Evolutionary conservation across 2,329 filamentous ascomycete genomes (phyloP).

Genomic region (Cladosporium sp.): DNA sequence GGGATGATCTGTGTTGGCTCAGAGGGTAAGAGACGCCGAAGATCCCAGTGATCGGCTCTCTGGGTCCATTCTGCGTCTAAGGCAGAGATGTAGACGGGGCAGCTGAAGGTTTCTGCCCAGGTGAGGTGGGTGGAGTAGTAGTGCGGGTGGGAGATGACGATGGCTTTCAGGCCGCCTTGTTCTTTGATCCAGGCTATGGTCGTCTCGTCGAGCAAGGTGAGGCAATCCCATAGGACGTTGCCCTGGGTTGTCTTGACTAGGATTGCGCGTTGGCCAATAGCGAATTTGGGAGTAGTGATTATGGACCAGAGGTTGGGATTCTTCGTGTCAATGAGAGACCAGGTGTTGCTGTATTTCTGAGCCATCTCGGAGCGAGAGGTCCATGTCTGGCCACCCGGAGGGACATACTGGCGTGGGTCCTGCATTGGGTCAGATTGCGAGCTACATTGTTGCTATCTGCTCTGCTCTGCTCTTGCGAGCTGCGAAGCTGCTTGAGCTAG

Average conservation of each 20-base stretch:
- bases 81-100: slow-evolving; percentile 63
- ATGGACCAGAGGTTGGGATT: slow-evolving; percentile 46
- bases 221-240: slow-evolving; percentile 76
- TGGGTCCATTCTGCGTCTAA: slow-evolving; percentile 66
- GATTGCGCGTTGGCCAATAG: slow-evolving; percentile 71
- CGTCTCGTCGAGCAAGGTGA: slow-evolving; percentile 63
- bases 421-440: slow-evolving; percentile 21
- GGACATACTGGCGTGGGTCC: slow-evolving; percentile 66
- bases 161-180: slow-evolving; percentile 64
- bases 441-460: neutral
- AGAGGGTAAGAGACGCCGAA: slow-evolving; percentile 44
- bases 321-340: slow-evolving; percentile 33
- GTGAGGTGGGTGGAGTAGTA: slow-evolving; percentile 74
- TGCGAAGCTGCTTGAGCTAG: neutral
- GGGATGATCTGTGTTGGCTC: slow-evolving; percentile 34
- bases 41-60: slow-evolving; percentile 38
- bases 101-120: slow-evolving; percentile 66
- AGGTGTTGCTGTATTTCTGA: slow-evolving; percentile 48
- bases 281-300: slow-evolving; percentile 49
- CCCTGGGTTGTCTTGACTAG: slow-evolving; percentile 62
- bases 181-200: slow-evolving; percentile 57
- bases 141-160: slow-evolving; percentile 66
- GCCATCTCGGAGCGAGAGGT: slow-evolving; percentile 50
- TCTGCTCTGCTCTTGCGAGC: neutral
- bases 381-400: slow-evolving; percentile 61